Evolutionary conservation across 768 basidiomycete genomes (phyloP).

Genomic region (Phlebiopsis gigantea): DNA sequence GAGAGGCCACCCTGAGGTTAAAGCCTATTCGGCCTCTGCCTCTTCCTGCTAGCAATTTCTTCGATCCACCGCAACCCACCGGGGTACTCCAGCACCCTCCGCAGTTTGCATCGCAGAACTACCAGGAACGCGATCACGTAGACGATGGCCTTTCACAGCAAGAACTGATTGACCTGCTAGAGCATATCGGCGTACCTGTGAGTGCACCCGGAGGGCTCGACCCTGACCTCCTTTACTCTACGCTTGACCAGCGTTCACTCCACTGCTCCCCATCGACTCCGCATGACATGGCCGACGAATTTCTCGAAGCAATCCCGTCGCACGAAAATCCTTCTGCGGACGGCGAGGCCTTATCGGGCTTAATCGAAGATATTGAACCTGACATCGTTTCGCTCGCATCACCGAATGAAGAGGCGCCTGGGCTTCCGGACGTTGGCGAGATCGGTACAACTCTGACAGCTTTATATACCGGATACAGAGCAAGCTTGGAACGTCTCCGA

Average conservation of each 20-base stretch:
- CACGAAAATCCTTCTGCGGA: background rate
- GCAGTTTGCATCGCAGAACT: too few relatives aligned
- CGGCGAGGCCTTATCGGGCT: background rate
- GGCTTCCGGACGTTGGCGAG: background rate
- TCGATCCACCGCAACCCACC: background rate
- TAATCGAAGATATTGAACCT: background rate
- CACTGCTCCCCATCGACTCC: background rate
- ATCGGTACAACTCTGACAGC: slow-evolving; percentile 35
- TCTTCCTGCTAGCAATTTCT: background rate
- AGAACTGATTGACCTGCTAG: background rate
- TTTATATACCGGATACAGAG: slow-evolving; percentile 33
- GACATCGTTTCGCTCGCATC: background rate
- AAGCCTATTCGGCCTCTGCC: background rate
- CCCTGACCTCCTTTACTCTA: background rate
- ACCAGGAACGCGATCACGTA: background rate
- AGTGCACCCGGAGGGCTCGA: slow-evolving; percentile 2
- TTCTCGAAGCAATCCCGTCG: background rate
- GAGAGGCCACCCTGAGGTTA: background rate
- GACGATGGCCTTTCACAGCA: background rate
- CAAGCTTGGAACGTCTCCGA: slow-evolving; percentile 16
- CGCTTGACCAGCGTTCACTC: background rate
- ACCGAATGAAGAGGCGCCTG: background rate
- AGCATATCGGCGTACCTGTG: slow-evolving; percentile 1
- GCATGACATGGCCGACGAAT: background rate
- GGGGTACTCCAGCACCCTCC: too few relatives aligned